Base-by-base conservation (phyloP, 2,329 filamentous ascomycete species). In the Xylariaceae sp. region DNA sequence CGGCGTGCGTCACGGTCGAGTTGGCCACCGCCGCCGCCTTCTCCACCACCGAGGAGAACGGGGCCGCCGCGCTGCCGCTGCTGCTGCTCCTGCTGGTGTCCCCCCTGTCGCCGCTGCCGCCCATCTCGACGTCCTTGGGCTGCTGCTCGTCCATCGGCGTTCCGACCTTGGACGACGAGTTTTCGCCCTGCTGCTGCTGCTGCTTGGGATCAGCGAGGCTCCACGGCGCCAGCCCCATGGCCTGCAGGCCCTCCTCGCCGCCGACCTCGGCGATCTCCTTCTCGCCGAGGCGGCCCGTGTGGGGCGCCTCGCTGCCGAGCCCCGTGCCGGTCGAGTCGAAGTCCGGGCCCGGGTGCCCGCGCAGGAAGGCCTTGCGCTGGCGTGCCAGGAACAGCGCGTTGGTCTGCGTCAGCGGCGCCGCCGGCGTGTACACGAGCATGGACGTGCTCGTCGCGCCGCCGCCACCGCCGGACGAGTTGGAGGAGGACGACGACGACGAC, bases 151-250 rank as follows among this genome's bases (percentile, higher is more conserved):
- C 39, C 5, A 35, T 29, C 10, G 38, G 37, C 19, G 46, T 46
- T 23, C 25, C 49, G 32, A 13, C 45, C 22, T 43, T 42, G 21
- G 30, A 34, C 31, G 41, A 37, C 4, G 36, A 19, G n/a, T n/a
- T n/a, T n/a, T n/a, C n/a, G n/a, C n/a, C n/a, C n/a, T n/a, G n/a
- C n/a, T n/a, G n/a, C n/a, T n/a, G n/a, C 10, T 37, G 17, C 5
- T 23, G 31, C 9, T 27, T 51, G 17, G 59, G 49, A 32, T 59
- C 40, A 42, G 63, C 53, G 4, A 63, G 45, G 29, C 59, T 64
- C 63, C 70, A 75, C 3, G 67, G 68, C 23, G 63, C 64, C 2
- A 77, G 56, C 0, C 73, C 73, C 72, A 77, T 77, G n/a, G 72
- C 71, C 42, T 67, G 64, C 34, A 77, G 50, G 0, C 60, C 72